Percentiles rank a stretch among this genome's conserved stretches.
These are phyloP conservation scores for Conoideocrella luteorostrata DNA, from an alignment of 2,329 filamentous ascomycete species.

Conservation along the genomic window DNA sequence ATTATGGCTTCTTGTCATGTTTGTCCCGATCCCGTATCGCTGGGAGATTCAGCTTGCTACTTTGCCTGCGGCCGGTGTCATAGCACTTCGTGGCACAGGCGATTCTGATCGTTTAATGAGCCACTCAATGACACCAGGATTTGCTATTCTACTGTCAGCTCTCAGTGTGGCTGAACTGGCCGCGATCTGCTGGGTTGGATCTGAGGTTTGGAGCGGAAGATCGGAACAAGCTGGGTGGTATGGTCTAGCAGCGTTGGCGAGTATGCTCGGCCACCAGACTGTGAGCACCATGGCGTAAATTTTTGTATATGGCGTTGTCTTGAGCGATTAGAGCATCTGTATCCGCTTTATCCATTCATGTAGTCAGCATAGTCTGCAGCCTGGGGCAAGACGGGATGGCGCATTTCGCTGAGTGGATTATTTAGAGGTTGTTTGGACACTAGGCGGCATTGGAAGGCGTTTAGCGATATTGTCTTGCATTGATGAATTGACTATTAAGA, in stretches of 20 bases:
- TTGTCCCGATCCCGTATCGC: conserved; percentile 16
- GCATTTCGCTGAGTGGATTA: too few species aligned
- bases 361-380: too few species aligned
- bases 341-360: too few species aligned
- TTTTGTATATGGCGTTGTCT: background rate
- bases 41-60: conserved; percentile 21
- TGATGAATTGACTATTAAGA: too few species aligned
- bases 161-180: conserved; percentile 26
- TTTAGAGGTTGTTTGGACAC: too few species aligned
- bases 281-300: conserved; percentile 1
- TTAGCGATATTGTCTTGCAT: too few species aligned
- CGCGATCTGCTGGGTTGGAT: conserved; percentile 27
- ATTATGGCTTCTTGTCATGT: conserved; percentile 20
- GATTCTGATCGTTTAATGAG: conserved; percentile 15
- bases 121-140: conserved; percentile 12
- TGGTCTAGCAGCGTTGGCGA: conserved; percentile 21
- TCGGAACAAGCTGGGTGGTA: conserved; percentile 16
- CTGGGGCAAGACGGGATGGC: too few species aligned
- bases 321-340: too few species aligned
- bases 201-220: conserved; percentile 22
- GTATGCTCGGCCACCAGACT: conserved; percentile 26
- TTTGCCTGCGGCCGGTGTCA: conserved; percentile 20
- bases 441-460: too few species aligned
- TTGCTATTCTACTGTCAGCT: conserved; percentile 18
- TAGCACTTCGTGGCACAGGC: conserved; percentile 24